phyloP scores from a whole-genome alignment of 1,139 yeast species.

The Debaryomyces subglobosus region DNA sequence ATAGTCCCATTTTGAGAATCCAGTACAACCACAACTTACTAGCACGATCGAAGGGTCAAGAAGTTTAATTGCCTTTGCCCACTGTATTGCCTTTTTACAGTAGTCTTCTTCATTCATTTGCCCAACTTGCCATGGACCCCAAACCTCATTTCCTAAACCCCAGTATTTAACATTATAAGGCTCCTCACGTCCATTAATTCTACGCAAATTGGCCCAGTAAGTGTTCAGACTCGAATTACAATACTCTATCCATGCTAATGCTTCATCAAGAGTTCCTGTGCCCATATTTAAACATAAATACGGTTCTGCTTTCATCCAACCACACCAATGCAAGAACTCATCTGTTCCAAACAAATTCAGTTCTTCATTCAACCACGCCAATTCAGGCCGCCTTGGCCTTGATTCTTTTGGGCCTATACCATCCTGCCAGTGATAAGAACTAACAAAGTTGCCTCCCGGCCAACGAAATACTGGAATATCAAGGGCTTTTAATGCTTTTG shows the following conservation, averaged over 20 bases:
- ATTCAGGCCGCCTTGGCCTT: constrained; percentile 33
- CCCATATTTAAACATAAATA: constrained; percentile 37
- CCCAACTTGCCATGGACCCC: constrained; percentile 41
- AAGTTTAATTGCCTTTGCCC: constrained; percentile 34
- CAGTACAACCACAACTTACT: constrained; percentile 32
- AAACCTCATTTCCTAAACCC: constrained; percentile 38
- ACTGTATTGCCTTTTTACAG: constrained; percentile 26
- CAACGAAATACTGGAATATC: constrained; percentile 35
- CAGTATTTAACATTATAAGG: constrained; percentile 37
- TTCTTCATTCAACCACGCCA: constrained; percentile 35
- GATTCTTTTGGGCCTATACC: constrained; percentile 32
- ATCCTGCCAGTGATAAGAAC: constrained; percentile 35
- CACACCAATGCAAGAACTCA: constrained; percentile 36
- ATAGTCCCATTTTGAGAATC: constrained; percentile 31
- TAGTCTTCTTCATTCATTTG: constrained; percentile 32
- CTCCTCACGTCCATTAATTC: constrained; percentile 32
- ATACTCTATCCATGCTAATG: constrained; percentile 35
- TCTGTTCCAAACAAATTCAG: constrained; percentile 34
- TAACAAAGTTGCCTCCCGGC: constrained; percentile 38
- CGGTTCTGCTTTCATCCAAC: constrained; percentile 28
- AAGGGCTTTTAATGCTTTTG: constrained; percentile 28
- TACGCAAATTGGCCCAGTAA: constrained; percentile 21
- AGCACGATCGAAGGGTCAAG: constrained; percentile 29
- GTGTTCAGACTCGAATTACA: constrained; percentile 33
- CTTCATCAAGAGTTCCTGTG: constrained; percentile 36